Evolutionary conservation across 1,284 basidiomycete genomes (phyloP).

Genomic region (Exobasidium rhododendri): DNA sequence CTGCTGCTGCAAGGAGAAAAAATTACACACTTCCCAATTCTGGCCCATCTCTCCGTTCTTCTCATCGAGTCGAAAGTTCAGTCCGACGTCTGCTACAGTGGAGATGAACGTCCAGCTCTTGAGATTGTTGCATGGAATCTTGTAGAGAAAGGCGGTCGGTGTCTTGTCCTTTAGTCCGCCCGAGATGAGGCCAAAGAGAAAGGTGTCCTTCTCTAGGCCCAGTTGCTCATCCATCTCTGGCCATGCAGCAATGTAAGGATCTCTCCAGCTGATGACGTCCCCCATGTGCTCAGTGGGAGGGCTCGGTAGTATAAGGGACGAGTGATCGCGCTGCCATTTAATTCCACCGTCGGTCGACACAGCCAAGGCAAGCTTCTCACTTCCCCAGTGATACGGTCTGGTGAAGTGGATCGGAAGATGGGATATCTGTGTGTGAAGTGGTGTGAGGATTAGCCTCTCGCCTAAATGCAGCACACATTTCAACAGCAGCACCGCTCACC

Average conservation of each 20-base stretch:
- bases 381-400: constrained; percentile 30
- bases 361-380: constrained; percentile 35
- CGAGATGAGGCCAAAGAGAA: constrained; percentile 30
- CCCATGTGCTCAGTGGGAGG: constrained; percentile 28
- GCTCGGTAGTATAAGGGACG: constrained; percentile 23
- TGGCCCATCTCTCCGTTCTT: constrained; percentile 30
- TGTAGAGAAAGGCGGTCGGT: constrained; percentile 36
- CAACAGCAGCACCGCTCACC: constrained; percentile 8
- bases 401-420: constrained; percentile 38
- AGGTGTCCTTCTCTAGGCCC: constrained; percentile 9
- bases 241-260: constrained; percentile 34
- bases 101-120: constrained; percentile 30
- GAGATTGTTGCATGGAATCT: constrained; percentile 25
- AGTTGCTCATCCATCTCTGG: constrained; percentile 31
- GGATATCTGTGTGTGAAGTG: constrained; percentile 39
- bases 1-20: constrained; percentile 20
- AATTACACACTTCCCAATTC: constrained; percentile 45
- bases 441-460: constrained; percentile 12
- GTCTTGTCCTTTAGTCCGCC: constrained; percentile 31
- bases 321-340: constrained; percentile 22
- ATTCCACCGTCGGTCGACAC: constrained; percentile 34
- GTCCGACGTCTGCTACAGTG: constrained; percentile 27
- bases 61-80: constrained; percentile 16
- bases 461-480: not conserved
- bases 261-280: constrained; percentile 38